These are phyloP conservation scores for Dothiorella sarmentorum DNA, from an alignment of 2,329 filamentous ascomycete genomes.

Conservation along the genomic window DNA sequence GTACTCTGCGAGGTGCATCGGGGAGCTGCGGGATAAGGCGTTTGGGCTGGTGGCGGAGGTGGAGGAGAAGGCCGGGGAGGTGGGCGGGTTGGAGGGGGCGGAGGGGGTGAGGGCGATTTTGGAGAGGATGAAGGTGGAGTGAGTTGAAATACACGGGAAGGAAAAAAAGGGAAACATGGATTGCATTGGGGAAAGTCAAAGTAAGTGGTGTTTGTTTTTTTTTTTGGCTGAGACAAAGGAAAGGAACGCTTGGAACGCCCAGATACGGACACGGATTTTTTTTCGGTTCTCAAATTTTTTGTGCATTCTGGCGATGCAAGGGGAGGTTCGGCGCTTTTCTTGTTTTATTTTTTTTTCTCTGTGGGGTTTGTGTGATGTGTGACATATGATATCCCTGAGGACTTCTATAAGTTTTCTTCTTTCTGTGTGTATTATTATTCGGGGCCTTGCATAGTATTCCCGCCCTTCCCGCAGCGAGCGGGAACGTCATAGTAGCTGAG, in stretches of 20 bases:
- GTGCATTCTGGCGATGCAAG: not conserved
- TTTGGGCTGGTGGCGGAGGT: constrained; percentile 42
- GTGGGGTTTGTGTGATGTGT: not conserved
- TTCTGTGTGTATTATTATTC: not conserved
- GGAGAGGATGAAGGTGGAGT: constrained; percentile 32
- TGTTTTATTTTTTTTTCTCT: no score
- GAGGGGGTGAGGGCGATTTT: constrained; percentile 41
- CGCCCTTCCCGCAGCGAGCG: no score
- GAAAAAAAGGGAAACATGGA: not conserved
- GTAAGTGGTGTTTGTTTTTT: not conserved
- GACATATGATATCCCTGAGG: constrained; percentile 3
- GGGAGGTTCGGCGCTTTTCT: not conserved
- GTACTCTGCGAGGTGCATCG: constrained; percentile 66
- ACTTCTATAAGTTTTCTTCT: not conserved
- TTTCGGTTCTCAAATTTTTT: not conserved
- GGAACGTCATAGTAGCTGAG: no score
- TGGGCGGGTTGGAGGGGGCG: constrained; percentile 32
- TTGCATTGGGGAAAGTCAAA: not conserved
- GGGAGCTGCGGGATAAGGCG: constrained; percentile 44
- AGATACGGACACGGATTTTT: not conserved
- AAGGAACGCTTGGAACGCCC: not conserved
- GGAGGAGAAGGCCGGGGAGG: constrained; percentile 32
- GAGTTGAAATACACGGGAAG: not conserved
- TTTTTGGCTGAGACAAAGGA: not conserved
- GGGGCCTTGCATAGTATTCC: no score